These are phyloP conservation scores for Diaporthe vaccinii DNA, from an alignment of 2,329 filamentous ascomycete genomes.

Conservation along the genomic window DNA sequence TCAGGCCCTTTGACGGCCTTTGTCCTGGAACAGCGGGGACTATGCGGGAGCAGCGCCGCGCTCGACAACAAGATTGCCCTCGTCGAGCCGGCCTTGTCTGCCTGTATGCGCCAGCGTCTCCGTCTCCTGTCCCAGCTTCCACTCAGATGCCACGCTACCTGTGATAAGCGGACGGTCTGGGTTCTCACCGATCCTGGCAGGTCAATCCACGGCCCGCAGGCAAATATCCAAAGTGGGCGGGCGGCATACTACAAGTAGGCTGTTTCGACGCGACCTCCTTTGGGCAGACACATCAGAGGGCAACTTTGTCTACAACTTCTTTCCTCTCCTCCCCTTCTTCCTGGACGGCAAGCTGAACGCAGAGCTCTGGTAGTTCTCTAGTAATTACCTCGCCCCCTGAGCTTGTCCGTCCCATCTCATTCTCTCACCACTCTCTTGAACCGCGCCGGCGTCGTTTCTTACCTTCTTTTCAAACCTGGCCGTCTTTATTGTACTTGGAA, in stretches of 20 bases:
- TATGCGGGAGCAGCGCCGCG: slow-evolving; percentile 25
- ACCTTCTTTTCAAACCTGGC: slow-evolving; percentile 37
- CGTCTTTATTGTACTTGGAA: slow-evolving; percentile 26
- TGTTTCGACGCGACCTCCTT: slow-evolving; percentile 26
- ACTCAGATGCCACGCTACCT: slow-evolving; percentile 26
- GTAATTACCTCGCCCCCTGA: slow-evolving; percentile 46
- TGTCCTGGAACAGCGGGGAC: slow-evolving; percentile 32
- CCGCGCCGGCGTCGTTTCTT: slow-evolving; percentile 39
- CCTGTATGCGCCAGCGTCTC: slow-evolving; percentile 28
- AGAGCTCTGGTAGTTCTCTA: slow-evolving; percentile 64
- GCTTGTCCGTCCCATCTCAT: slow-evolving; percentile 42
- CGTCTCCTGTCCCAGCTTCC: slow-evolving; percentile 27
- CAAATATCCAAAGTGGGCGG: slow-evolving; percentile 25
- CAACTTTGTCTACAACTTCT: slow-evolving; percentile 33
- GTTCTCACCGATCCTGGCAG: slow-evolving; percentile 10
- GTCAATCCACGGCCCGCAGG: background rate
- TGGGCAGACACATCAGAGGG: slow-evolving; percentile 2
- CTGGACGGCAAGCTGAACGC: slow-evolving; percentile 49
- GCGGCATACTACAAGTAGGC: slow-evolving; percentile 30
- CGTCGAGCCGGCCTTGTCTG: slow-evolving; percentile 29
- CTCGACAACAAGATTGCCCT: slow-evolving; percentile 16
- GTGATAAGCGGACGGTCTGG: slow-evolving; percentile 17
- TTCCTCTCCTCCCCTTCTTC: slow-evolving; percentile 38
- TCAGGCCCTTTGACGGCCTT: slow-evolving; percentile 26
- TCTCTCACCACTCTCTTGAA: slow-evolving; percentile 31